phyloP scores from a whole-genome alignment of 805 yeast species.

The Myxozyma geophila region DNA sequence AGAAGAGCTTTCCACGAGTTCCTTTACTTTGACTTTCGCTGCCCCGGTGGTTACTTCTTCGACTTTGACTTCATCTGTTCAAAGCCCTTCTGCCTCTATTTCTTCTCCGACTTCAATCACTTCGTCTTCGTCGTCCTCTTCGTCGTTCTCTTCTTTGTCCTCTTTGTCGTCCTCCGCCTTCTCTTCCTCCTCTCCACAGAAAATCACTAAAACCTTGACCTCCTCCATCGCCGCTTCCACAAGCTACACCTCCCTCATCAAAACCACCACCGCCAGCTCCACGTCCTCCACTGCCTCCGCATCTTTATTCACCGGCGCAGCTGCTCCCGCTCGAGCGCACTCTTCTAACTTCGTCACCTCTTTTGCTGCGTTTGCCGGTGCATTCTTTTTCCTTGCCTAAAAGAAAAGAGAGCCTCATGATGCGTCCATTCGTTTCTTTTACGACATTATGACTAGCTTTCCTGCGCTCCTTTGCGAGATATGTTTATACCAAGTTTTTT shows the following conservation, averaged over 20 bases:
- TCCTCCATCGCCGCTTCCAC: background rate
- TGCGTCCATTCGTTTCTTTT: background rate
- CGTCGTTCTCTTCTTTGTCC: background rate
- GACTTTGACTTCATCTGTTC: background rate
- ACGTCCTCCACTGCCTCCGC: conserved; percentile 4
- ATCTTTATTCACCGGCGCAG: conserved; percentile 1
- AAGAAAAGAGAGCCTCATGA: too few species aligned
- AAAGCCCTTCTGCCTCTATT: background rate
- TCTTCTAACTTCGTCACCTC: background rate
- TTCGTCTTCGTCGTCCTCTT: background rate
- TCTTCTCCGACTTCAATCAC: background rate
- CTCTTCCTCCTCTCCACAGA: too few species aligned
- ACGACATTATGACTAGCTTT: background rate
- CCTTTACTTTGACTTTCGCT: background rate
- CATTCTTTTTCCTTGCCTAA: background rate
- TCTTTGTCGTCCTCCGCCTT: background rate
- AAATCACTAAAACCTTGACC: background rate
- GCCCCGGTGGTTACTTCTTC: background rate
- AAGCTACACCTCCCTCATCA: conserved; percentile 1
- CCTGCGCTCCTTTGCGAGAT: too few species aligned
- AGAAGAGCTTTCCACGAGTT: background rate
- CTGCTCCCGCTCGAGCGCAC: background rate
- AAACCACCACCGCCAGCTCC: conserved; percentile 2
- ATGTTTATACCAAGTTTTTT: too few species aligned
- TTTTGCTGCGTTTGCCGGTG: conserved; percentile 2